Percentiles rank a stretch among this genome's conserved stretches.
These are phyloP conservation scores for Daedaleopsis sinensis DNA, from an alignment of 768 basidiomycete species.

Conservation along the genomic window DNA sequence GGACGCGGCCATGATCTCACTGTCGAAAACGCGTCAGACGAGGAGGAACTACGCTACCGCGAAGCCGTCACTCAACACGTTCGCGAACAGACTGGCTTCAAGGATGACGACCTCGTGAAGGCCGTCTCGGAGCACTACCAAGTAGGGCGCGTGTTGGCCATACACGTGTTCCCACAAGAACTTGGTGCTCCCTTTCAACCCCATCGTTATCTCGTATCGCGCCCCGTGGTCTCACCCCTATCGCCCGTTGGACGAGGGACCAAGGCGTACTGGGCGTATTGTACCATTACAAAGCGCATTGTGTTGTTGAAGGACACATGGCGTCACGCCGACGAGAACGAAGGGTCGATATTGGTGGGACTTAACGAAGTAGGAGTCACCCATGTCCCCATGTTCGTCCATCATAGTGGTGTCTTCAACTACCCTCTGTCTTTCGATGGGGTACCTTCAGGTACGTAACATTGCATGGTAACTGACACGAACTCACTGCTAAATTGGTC, in stretches of 20 bases:
- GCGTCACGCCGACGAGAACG: background rate
- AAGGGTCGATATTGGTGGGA: background rate
- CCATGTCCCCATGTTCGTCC: background rate
- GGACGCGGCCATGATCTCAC: constrained; percentile 5
- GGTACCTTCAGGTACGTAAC: no score
- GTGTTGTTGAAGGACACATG: constrained; percentile 16
- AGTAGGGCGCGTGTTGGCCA: background rate
- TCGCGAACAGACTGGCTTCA: no score
- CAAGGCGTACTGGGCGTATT: constrained; percentile 15
- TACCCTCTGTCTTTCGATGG: no score
- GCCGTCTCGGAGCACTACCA: no score
- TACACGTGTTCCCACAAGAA: background rate
- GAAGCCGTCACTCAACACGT: background rate
- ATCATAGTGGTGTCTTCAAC: no score
- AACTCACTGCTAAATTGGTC: background rate
- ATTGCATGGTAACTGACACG: no score
- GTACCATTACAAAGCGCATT: background rate
- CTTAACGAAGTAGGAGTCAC: background rate
- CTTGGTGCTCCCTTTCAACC: no score
- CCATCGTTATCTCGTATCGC: constrained; percentile 3
- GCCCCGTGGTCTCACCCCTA: constrained; percentile 10
- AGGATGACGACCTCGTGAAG: no score
- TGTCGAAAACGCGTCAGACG: background rate
- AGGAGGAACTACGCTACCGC: constrained; percentile 1
- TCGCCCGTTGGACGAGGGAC: background rate